These are phyloP conservation scores for Chlamydomonas incerta DNA, from an alignment of 139 green algal genomes.

Conservation along the genomic window DNA sequence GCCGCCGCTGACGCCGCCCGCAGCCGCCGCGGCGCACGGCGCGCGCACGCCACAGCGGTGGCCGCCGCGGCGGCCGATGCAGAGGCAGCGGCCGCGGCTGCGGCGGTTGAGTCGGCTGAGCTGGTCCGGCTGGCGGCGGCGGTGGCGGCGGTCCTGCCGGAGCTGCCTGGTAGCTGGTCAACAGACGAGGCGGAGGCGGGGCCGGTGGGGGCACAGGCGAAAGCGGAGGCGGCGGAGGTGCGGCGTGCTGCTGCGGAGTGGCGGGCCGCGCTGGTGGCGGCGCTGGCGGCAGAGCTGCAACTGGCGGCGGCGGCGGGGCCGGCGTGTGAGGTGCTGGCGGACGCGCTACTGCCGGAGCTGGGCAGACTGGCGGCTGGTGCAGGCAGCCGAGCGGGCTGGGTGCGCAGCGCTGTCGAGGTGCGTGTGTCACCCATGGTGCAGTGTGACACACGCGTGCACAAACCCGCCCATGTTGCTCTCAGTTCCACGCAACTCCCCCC, in stretches of 20 bases:
- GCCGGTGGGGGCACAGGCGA: too few species aligned
- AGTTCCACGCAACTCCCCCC: too few species aligned
- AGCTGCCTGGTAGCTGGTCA: background rate
- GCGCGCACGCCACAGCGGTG: too few species aligned
- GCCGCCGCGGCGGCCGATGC: too few species aligned
- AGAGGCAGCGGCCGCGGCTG: background rate
- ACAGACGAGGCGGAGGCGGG: too few species aligned
- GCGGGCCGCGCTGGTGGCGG: background rate
- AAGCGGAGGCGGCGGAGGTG: background rate
- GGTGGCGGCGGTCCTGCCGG: conserved; percentile 16
- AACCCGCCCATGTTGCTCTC: too few species aligned
- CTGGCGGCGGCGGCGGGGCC: conserved; percentile 2
- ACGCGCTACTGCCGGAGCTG: background rate
- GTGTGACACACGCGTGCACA: too few species aligned
- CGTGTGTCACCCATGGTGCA: too few species aligned
- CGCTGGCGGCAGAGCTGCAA: background rate
- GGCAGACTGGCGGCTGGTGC: background rate
- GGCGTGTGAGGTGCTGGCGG: background rate
- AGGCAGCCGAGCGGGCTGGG: background rate
- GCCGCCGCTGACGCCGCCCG: too few species aligned
- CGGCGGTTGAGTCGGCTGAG: background rate
- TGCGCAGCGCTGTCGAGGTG: background rate
- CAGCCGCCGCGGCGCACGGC: too few species aligned
- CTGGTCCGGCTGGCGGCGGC: background rate
- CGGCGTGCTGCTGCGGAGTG: background rate